These are phyloP conservation scores for Lentithecium fluviatile DNA, from an alignment of 495 filamentous ascomycete genomes.

Conservation along the genomic window DNA sequence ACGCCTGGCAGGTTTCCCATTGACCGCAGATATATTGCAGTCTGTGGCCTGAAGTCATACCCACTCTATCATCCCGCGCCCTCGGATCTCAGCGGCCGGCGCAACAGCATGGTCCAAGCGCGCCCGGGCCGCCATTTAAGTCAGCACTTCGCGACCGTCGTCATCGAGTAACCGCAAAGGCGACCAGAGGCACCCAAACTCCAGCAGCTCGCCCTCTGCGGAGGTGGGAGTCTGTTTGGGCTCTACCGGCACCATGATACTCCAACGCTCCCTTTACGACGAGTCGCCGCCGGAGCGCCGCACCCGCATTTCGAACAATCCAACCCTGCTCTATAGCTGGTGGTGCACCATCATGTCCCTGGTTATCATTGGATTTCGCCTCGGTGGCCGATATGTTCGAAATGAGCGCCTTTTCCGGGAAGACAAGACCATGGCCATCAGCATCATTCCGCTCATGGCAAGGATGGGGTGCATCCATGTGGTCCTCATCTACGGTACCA, in stretches of 20 bases:
- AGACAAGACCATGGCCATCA: slow-evolving; percentile 79
- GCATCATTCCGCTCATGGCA: slow-evolving; percentile 73
- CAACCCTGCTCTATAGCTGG: slow-evolving; percentile 76
- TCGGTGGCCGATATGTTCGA: slow-evolving; percentile 75
- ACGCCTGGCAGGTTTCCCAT: background rate
- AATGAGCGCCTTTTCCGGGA: slow-evolving; percentile 80
- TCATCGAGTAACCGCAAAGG: background rate
- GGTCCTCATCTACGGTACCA: slow-evolving; percentile 81
- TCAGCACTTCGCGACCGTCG: slow-evolving; percentile 5
- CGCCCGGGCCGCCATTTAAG: background rate
- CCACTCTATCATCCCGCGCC: slow-evolving; percentile 27
- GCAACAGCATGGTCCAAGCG: slow-evolving; percentile 35
- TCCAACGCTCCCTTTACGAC: slow-evolving; percentile 26
- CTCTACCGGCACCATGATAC: slow-evolving; percentile 18
- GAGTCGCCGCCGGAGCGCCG: slow-evolving; percentile 30
- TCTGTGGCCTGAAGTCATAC: slow-evolving; percentile 19
- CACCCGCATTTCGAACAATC: slow-evolving; percentile 31
- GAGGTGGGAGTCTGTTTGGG: slow-evolving; percentile 32
- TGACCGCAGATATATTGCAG: slow-evolving; percentile 1
- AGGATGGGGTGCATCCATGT: slow-evolving; percentile 87
- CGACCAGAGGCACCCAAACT: slow-evolving; percentile 16
- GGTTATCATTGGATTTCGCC: slow-evolving; percentile 72
- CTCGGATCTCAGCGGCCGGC: slow-evolving; percentile 13
- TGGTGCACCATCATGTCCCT: slow-evolving; percentile 86
- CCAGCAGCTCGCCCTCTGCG: slow-evolving; percentile 37